Percentiles rank a stretch among this genome's conserved stretches.
These are phyloP conservation scores for Tremella fuciformis DNA, from an alignment of 768 basidiomycete species.

Conservation along the genomic window DNA sequence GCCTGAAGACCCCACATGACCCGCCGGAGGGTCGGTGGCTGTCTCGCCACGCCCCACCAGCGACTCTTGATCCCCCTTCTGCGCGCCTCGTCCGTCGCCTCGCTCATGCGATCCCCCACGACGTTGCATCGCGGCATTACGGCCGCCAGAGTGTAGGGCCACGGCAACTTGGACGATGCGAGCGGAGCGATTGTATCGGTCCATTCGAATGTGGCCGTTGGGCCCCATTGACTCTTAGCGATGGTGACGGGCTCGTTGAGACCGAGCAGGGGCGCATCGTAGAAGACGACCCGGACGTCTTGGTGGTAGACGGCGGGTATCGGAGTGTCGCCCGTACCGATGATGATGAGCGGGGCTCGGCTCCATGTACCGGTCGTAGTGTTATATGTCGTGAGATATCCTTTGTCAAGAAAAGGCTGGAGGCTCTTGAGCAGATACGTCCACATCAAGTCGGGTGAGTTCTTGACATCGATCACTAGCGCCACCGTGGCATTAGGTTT, in stretches of 20 bases:
- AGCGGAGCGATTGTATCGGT: constrained; percentile 24
- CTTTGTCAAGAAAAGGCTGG: constrained; percentile 27
- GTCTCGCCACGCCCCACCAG: constrained; percentile 25
- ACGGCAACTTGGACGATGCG: constrained; percentile 28
- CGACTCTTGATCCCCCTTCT: constrained; percentile 20
- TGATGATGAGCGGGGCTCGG: constrained; percentile 30
- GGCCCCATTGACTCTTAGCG: constrained; percentile 9
- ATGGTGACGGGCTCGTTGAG: constrained; percentile 17
- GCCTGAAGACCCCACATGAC: constrained; percentile 13
- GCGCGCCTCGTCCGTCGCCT: constrained; percentile 6
- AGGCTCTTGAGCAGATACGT: constrained; percentile 25
- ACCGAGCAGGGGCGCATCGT: constrained; percentile 25
- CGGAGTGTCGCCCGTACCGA: constrained; percentile 36
- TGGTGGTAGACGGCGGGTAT: constrained; percentile 16
- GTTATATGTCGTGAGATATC: constrained; percentile 26
- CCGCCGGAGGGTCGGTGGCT: constrained; percentile 14
- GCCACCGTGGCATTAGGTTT: constrained; percentile 20
- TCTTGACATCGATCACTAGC: constrained; percentile 29
- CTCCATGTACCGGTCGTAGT: constrained; percentile 14
- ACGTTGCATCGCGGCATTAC: neutral
- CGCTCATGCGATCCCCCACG: constrained; percentile 4
- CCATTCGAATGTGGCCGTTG: constrained; percentile 22
- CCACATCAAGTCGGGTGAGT: constrained; percentile 21
- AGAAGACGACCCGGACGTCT: constrained; percentile 29
- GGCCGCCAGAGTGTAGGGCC: constrained; percentile 10